phyloP scores from a whole-genome alignment of 2,329 filamentous ascomycete genomes.

The Aspergillus persii region DNA sequence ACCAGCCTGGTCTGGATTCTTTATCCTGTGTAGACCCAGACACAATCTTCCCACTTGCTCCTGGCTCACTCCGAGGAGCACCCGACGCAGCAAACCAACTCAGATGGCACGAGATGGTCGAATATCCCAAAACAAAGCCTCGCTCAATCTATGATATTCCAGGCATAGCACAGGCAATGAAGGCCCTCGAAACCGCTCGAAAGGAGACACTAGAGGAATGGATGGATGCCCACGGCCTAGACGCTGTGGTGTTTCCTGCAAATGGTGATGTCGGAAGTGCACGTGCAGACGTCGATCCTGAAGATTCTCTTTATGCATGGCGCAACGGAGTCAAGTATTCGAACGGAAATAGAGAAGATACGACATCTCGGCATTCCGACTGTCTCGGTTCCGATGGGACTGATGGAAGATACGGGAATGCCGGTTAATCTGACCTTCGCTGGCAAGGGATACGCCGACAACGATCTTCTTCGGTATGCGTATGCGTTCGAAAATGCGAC shows the following conservation, averaged over 20 bases:
- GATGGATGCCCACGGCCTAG: conserved; percentile 44
- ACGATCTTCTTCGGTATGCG: conserved; percentile 24
- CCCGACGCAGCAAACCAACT: conserved; percentile 24
- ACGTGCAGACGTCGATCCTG: conserved; percentile 44
- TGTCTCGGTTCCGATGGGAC: conserved; percentile 55
- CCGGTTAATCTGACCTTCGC: conserved; percentile 55
- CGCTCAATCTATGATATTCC: conserved; percentile 43
- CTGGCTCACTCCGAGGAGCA: conserved; percentile 22
- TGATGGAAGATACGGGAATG: conserved; percentile 47
- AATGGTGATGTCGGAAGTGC: conserved; percentile 52
- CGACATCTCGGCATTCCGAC: conserved; percentile 56
- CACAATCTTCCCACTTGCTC: conserved; percentile 38
- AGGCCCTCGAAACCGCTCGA: conserved; percentile 49
- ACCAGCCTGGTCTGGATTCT: conserved; percentile 37
- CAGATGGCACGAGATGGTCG: conserved; percentile 27
- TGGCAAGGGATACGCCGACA: conserved; percentile 49
- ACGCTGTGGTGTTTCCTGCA: conserved; percentile 51
- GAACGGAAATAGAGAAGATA: conserved; percentile 54
- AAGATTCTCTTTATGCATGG: conserved; percentile 38
- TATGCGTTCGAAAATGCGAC: conserved; percentile 26
- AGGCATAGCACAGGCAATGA: conserved; percentile 42
- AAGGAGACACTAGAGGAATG: conserved; percentile 53
- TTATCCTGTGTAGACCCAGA: conserved; percentile 42
- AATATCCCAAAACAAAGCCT: conserved; percentile 25
- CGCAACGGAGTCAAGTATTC: conserved; percentile 55